Evolutionary conservation across 345 rosid species (phyloP).

Genomic region (Lepidium didymum): DNA sequence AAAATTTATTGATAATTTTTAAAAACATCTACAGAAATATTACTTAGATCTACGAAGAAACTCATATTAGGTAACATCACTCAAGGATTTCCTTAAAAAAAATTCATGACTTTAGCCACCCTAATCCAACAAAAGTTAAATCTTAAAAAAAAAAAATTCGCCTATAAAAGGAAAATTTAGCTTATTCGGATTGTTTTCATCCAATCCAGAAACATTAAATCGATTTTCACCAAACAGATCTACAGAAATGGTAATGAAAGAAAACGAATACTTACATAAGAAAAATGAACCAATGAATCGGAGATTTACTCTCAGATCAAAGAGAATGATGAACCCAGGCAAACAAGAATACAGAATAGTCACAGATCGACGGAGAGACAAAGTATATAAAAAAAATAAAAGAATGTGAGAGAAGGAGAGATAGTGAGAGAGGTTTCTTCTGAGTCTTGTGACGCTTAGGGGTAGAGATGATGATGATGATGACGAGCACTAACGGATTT

Average conservation of each 20-base stretch:
- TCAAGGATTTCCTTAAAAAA: neutral
- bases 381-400: neutral
- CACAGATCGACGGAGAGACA: neutral
- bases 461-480: neutral
- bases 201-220: neutral
- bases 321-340: neutral
- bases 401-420: conserved; percentile 13
- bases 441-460: neutral
- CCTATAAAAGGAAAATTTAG: conserved; percentile 11
- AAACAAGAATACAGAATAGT: neutral
- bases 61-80: neutral
- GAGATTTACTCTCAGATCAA: neutral
- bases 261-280: conserved; percentile 9
- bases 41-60: neutral
- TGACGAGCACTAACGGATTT: conserved; percentile 3
- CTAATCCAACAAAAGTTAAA: neutral
- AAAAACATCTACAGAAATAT: neutral
- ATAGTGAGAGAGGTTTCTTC: neutral
- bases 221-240: neutral
- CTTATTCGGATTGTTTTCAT: neutral
- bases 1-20: neutral
- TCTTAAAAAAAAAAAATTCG: neutral
- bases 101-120: neutral
- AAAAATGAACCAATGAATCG: neutral
- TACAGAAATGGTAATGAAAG: neutral